Base-by-base conservation (phyloP, 768 basidiomycete genomes). In the Gautieria morchelliformis region DNA sequence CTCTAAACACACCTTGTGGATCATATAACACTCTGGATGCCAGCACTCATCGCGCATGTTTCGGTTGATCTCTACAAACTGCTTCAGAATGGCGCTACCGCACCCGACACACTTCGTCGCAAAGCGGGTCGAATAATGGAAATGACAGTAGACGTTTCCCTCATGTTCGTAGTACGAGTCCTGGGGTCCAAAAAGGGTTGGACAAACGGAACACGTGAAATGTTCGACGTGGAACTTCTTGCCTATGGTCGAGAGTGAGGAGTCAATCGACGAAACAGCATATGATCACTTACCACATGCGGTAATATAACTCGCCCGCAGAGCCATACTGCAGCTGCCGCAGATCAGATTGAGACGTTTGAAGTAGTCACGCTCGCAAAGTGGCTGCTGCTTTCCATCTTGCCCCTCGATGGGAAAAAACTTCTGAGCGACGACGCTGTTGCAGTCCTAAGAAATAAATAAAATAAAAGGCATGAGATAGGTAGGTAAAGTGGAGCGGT, bases 1-100 rank as follows among this genome's bases (percentile, higher is more conserved):
- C 52, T 49, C 48, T 41, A 27, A 19, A 58, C 80, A 57, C 61
- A 95, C 94, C 79, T 98, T 98, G 73, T 97, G 95, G 63, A 99
- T 97, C 95, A 97, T 97, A 71, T 98, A 97, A 70, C 96, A 99
- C 71, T 99, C 96, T 55, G 96, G 96, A 78, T 99, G 96, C 95
- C 96, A 99, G 67, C 95, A 98, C 74, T 99, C 96, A 72, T 99
- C 94, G 62, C 86, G 80, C 80, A 89, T 91, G 72, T 98, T 98
- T 59, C 96, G 82, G 67, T 99, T 98, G 72, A 99, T 97, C 74
- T 99, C 96, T 60, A 99, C 96, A 66, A 97, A 99, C 71, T 99
- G 96, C 74, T 99, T 99, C 63, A 99, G 74, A 61, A 99, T 99
- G 17, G 96, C 96, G 59, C 87, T 96, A 63, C 84, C 89, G 72